Evolutionary conservation across 345 rosid species (phyloP).

Genomic region (Brassica nigra): DNA sequence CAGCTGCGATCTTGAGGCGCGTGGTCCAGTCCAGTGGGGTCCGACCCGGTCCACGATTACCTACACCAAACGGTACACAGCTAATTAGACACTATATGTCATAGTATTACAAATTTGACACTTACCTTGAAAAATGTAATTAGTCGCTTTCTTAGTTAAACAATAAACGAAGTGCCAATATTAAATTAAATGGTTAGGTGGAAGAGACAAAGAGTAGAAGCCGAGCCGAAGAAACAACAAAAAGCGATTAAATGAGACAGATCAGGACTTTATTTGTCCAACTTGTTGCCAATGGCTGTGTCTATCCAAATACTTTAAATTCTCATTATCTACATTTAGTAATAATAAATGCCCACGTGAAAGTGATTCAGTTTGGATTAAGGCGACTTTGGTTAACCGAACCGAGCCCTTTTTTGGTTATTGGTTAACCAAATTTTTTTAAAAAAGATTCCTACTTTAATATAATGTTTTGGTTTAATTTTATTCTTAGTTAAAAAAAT

Average conservation of each 20-base stretch:
- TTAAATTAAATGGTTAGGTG: neutral
- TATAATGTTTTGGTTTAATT: neutral
- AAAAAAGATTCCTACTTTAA: neutral
- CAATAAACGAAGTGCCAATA: neutral
- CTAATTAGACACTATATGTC: constrained; percentile 1
- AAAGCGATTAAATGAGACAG: constrained; percentile 32
- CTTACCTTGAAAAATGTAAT: constrained; percentile 8
- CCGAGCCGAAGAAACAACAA: constrained; percentile 13
- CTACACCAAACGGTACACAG: constrained; percentile 39
- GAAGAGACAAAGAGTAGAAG: constrained; percentile 1
- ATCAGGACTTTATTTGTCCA: constrained; percentile 37
- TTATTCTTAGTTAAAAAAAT: neutral
- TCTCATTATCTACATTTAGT: constrained; percentile 7
- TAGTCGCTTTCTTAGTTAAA: constrained; percentile 19
- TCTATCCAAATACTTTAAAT: constrained; percentile 19
- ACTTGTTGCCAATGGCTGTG: constrained; percentile 20
- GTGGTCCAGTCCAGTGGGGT: constrained; percentile 90
- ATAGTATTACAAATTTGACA: neutral
- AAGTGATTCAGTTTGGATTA: neutral
- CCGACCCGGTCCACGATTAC: constrained; percentile 91
- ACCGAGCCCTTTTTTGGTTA: neutral
- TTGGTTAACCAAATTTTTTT: neutral
- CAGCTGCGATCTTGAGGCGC: constrained; percentile 75
- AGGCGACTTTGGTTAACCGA: neutral
- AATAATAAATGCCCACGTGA: constrained; percentile 23